A percentile compares a stretch with the other conserved stretches of the same genome.
Evolutionary conservation across 345 rosid genomes (phyloP).

Genomic region (Lumnitzera racemosa): DNA sequence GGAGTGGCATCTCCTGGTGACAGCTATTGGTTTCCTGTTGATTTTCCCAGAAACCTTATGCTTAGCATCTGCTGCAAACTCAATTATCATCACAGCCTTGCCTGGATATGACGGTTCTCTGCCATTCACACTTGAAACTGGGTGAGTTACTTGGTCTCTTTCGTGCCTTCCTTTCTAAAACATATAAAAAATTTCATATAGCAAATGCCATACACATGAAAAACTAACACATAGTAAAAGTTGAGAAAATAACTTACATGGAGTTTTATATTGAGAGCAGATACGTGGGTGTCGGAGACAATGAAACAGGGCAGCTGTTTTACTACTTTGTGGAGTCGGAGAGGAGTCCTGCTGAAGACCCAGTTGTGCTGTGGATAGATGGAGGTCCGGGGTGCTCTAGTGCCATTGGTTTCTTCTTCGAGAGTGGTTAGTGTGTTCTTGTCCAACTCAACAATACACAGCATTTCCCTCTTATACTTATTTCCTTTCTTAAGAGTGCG

Average conservation of each 20-base stretch:
- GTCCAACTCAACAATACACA: too few relatives aligned
- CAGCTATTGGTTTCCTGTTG: too few relatives aligned
- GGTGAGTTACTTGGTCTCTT: slow-evolving; percentile 4
- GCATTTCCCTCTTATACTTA: too few relatives aligned
- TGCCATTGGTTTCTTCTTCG: slow-evolving; percentile 9
- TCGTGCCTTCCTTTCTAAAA: not conserved
- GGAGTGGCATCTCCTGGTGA: too few relatives aligned
- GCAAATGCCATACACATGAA: too few relatives aligned
- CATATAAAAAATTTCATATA: too few relatives aligned
- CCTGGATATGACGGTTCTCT: slow-evolving; percentile 13
- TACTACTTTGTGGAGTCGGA: slow-evolving; percentile 20
- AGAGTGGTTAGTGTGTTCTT: not conserved
- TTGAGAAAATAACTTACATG: too few relatives aligned
- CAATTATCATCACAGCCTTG: slow-evolving; percentile 6
- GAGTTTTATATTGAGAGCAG: not conserved
- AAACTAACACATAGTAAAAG: too few relatives aligned
- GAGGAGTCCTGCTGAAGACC: slow-evolving; percentile 7
- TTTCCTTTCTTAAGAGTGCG: too few relatives aligned
- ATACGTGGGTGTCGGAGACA: slow-evolving; percentile 10
- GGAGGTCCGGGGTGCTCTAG: slow-evolving; percentile 20
- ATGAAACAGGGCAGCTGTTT: slow-evolving; percentile 8
- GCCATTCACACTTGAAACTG: slow-evolving; percentile 18
- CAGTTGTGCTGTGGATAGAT: slow-evolving; percentile 8
- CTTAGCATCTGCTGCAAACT: too few relatives aligned
- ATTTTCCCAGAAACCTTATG: too few relatives aligned